A percentile compares a stretch with the other conserved stretches of the same genome.
phyloP scores from a whole-genome alignment of 371 early-diverging fungal genomes.

The Dichotomocladium elegans region DNA sequence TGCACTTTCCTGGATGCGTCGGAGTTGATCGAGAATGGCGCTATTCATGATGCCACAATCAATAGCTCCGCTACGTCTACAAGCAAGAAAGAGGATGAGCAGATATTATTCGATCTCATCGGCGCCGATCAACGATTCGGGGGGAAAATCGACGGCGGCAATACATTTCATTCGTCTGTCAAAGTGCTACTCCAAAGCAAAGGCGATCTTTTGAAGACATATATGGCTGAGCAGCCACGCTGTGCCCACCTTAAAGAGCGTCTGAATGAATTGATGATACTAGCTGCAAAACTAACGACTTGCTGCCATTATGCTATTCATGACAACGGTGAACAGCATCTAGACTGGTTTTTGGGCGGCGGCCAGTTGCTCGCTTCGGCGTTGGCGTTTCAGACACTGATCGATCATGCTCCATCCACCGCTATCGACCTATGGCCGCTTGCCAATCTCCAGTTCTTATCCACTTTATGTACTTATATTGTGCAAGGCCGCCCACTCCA shows the following conservation, averaged over 20 bases:
- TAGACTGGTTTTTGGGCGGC: constrained; percentile 33
- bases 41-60: not conserved
- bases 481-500: constrained; percentile 27
- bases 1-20: constrained; percentile 20
- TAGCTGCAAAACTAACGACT: constrained; percentile 13
- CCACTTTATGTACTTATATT: constrained; percentile 32
- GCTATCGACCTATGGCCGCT: constrained; percentile 7
- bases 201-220: constrained; percentile 24
- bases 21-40: not conserved
- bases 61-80: not conserved
- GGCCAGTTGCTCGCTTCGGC: constrained; percentile 31
- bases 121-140: constrained; percentile 31
- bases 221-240: constrained; percentile 8
- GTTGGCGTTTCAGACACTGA: constrained; percentile 24
- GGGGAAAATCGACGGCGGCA: constrained; percentile 32
- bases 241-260: not conserved
- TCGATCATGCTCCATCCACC: constrained; percentile 2
- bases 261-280: constrained; percentile 12
- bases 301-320: not conserved
- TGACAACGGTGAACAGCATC: not conserved
- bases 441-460: constrained; percentile 24
- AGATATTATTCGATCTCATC: constrained; percentile 28
- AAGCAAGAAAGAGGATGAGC: not conserved
- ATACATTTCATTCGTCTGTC: constrained; percentile 23
- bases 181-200: constrained; percentile 33